Base-by-base conservation (phyloP, 352 stramenopile species). In the Pythium folliculosum region DNA sequence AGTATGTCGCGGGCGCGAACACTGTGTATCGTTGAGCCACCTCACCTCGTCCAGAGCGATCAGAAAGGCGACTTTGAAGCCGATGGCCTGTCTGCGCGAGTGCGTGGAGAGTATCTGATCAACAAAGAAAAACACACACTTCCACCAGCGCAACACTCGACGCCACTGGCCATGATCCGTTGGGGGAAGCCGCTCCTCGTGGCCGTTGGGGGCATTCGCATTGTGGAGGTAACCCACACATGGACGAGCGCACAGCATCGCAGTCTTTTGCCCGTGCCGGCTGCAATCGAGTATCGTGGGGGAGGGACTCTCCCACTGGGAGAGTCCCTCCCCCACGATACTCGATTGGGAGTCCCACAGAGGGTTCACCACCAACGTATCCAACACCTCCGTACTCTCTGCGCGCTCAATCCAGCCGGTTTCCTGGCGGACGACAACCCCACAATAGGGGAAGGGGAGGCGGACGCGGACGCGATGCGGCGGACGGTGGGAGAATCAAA, bases 371-470 rank as follows among this genome's bases (percentile, higher is more conserved):
- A 40, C 35, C 35, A 40, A 47, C 40, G 14, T 21, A n/a, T 47
- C 40, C 40, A 47, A 38, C 17, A 40, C 49, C 30, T 55, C 49
- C n/a, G n/a, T n/a, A n/a, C n/a, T 37, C 30, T 55, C 23, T 10
- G 30, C 14, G 3, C n/a, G 7, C 25, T 16, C 16, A 55, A 48
- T 64, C 44, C 57, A 64, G 44, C 30, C 45, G 57, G 57, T 64
- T 64, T 56, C 6, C 7, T 14, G 30, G 27, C 22, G 45, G 57
- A 64, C 45, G 27, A 64, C 57, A 21, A 56, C 57, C 3, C 22
- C 23, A 64, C 57, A 56, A 64, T 54, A 64, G 57, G 57, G 43
- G 45, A 56, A 64, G 57, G 57, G 57, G 57, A 63, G 30, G 27
- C 27, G 27, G 27, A 64, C 57, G 57, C 44, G 57, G 57, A 64